Percentiles rank a stretch among this genome's conserved stretches.
Evolutionary conservation across 176 grass and related monocot genomes (phyloP).

Genomic region (Rhipidocladum racemiflorum): DNA sequence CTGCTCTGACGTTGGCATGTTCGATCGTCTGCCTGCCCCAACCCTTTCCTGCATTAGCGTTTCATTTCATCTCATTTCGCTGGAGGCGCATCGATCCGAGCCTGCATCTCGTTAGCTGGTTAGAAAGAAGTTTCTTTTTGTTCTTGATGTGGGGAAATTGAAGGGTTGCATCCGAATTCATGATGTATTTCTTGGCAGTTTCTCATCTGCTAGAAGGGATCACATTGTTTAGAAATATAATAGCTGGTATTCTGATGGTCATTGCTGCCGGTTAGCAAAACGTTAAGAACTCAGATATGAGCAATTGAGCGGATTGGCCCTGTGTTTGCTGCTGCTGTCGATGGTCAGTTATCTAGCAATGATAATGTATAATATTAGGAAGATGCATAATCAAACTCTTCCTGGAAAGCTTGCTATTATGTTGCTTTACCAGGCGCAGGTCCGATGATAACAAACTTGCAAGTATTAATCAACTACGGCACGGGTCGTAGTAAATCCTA

Average conservation of each 20-base stretch:
- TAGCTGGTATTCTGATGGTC: slow-evolving; percentile 2
- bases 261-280: background rate
- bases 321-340: background rate
- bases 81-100: background rate
- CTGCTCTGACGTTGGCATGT: background rate
- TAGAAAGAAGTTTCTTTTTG: background rate
- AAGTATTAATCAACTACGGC: slow-evolving; percentile 5
- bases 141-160: background rate
- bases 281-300: background rate
- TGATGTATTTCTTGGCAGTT: background rate
- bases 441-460: background rate
- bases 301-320: slow-evolving; percentile 13
- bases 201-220: background rate
- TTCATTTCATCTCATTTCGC: background rate
- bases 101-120: background rate
- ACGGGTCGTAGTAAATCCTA: slow-evolving; percentile 19
- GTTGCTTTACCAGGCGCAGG: slow-evolving; percentile 29
- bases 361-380: slow-evolving; percentile 22
- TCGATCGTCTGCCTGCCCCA: too few relatives aligned
- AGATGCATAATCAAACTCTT: slow-evolving; percentile 6
- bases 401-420: background rate
- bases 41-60: background rate
- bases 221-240: background rate
- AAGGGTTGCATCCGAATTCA: background rate
- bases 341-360: background rate